Evolutionary conservation across 2,329 filamentous ascomycete genomes (phyloP), one percentile per base, ranked within the genome.

Genomic region (Geosmithia flava): DNA sequence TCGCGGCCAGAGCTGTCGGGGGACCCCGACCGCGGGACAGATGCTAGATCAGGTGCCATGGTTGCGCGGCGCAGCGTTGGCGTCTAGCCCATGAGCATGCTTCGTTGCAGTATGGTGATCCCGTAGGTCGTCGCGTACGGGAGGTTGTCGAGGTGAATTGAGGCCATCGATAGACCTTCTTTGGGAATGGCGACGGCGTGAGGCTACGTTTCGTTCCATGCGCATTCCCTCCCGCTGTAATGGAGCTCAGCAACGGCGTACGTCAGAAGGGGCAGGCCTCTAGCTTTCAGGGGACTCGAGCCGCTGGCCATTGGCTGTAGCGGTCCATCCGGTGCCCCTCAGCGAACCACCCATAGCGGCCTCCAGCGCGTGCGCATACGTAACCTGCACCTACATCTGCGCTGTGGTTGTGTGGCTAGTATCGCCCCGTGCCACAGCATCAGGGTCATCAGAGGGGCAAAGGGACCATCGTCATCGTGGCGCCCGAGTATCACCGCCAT

Each of bases 1-100:
- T 81, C 80, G 60, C 85, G 84, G 53, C 87, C 87, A 63, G 88
- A 93, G 75, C 84, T 90, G 62, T 87, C 80, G 59, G 88, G 88
- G 53, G 89, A 93, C 56, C 71, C 68, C 49, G 80, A 81, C 59
- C 74, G 75, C 51, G 74, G 75, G 55, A 69, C 68, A 54, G 70
- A 65, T 54, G 68, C 71, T 50, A 74, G 71, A 64, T 85, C 81
- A 69, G 80, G 77, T 60, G 78, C 73, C 82, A 86, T 85, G 56
- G 53, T 68, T 59, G 55, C 55, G 53, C 55, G 53, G 48, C 53
- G 47, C 52, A 50, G 47, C 48, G 51, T 53, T 47, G 48, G 51
- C 46, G 44, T 43, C 20, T 48, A 46, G 44, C 30, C 46, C 43
- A 53, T 51, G 52, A 50, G 54, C 59, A 61, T 60, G 42, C 29